Percentiles rank a stretch among this genome's conserved stretches.
Evolutionary conservation across 805 yeast species (phyloP).

Genomic region (Yamadazyma phyllophila): DNA sequence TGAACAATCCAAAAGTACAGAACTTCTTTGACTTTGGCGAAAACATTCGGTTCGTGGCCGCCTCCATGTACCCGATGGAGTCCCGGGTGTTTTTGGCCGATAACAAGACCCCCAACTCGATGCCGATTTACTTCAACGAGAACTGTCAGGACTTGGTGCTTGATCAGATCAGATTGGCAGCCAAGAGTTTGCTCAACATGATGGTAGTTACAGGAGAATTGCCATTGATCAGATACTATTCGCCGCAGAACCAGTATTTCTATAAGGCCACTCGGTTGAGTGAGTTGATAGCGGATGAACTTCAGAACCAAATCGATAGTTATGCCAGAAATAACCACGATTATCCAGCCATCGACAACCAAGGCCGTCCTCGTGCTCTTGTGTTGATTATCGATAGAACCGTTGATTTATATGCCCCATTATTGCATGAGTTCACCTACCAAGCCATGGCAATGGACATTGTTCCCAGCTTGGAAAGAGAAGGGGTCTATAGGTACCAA

Average conservation of each 20-base stretch:
- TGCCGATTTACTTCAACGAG: conserved; percentile 70
- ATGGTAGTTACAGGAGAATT: conserved; percentile 83
- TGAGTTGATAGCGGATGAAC: conserved; percentile 64
- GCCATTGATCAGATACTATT: conserved; percentile 77
- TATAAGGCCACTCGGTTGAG: conserved; percentile 58
- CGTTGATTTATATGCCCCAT: conserved; percentile 76
- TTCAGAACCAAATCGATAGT: conserved; percentile 69
- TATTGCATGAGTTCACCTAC: conserved; percentile 85
- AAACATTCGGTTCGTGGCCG: conserved; percentile 25
- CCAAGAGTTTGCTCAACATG: conserved; percentile 63
- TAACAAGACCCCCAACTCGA: conserved; percentile 47
- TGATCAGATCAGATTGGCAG: conserved; percentile 55
- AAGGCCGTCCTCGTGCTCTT: conserved; percentile 64
- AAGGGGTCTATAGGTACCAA: conserved; percentile 47
- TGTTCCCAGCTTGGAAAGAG: conserved; percentile 41
- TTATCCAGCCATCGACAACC: conserved; percentile 54
- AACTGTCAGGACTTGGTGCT: conserved; percentile 61
- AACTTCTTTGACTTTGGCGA: conserved; percentile 32
- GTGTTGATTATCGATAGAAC: conserved; percentile 81
- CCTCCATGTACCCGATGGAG: conserved; percentile 62
- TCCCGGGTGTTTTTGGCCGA: conserved; percentile 69
- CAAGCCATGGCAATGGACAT: conserved; percentile 90
- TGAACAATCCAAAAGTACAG: conserved; percentile 28
- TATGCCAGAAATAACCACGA: conserved; percentile 69
- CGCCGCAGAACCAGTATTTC: conserved; percentile 47